Percentiles rank a stretch among this genome's conserved stretches.
These are phyloP conservation scores for Laguncularia racemosa DNA, from an alignment of 345 rosid species.

Conservation along the genomic window DNA sequence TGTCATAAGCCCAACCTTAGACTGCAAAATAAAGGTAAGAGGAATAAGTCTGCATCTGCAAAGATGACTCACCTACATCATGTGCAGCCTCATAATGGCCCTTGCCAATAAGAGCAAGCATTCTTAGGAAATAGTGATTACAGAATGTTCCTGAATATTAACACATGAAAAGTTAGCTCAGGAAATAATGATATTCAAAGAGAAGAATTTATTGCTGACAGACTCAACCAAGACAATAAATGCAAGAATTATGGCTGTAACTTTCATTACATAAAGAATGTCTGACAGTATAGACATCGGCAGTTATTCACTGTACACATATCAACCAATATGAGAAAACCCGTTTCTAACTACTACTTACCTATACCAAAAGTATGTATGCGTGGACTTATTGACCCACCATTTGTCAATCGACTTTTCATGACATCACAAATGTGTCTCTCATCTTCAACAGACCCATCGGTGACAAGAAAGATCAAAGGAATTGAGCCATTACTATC, in stretches of 20 bases:
- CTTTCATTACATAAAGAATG: neutral
- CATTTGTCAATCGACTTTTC: constrained; percentile 44
- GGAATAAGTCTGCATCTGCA: too few relatives aligned
- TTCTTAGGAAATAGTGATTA: constrained; percentile 80
- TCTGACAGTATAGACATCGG: neutral
- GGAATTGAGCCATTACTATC: constrained; percentile 55
- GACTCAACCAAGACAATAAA: neutral
- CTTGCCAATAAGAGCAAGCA: constrained; percentile 60
- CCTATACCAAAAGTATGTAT: constrained; percentile 81
- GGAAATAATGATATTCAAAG: neutral
- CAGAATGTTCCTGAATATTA: constrained; percentile 68
- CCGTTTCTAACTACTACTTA: constrained; percentile 9
- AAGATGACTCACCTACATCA: constrained; percentile 40
- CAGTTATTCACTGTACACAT: too few relatives aligned
- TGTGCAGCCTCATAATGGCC: constrained; percentile 69
- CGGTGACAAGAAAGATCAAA: constrained; percentile 73
- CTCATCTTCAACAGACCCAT: constrained; percentile 95
- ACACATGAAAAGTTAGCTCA: constrained; percentile 3
- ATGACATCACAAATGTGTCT: constrained; percentile 63
- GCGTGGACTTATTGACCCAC: constrained; percentile 51
- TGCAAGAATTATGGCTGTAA: neutral
- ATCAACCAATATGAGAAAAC: too few relatives aligned
- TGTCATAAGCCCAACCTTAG: too few relatives aligned
- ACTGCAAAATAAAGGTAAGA: too few relatives aligned
- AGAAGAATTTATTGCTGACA: neutral